Evolutionary conservation across 352 stramenopile species (phyloP).

Genomic region (Globisporangium acanthophoron): DNA sequence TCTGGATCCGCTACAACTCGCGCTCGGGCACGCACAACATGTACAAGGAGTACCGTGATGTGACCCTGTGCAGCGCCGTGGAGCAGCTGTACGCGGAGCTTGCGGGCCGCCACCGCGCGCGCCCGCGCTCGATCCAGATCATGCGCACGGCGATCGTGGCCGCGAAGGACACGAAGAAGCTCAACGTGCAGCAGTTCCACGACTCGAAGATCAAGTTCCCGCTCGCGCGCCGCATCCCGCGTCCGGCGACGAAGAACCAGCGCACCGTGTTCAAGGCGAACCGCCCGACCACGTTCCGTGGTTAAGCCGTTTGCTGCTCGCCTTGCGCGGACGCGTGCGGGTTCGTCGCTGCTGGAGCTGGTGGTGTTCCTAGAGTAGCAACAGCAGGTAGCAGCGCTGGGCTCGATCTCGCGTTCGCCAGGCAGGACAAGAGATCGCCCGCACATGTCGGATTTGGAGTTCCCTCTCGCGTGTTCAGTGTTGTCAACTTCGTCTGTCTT

Average conservation of each 20-base stretch:
- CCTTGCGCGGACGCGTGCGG: not conserved
- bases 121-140: slow-evolving; percentile 99
- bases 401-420: not conserved
- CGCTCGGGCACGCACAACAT: slow-evolving; percentile 99
- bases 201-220: slow-evolving; percentile 98
- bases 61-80: slow-evolving; percentile 96
- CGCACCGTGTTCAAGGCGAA: slow-evolving; percentile 95
- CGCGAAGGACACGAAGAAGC: slow-evolving; percentile 95
- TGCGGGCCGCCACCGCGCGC: slow-evolving; percentile 95
- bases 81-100: slow-evolving; percentile 99
- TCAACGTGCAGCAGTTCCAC: slow-evolving; percentile 97
- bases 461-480: not conserved
- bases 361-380: not conserved
- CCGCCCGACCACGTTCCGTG: slow-evolving; percentile 96
- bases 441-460: slow-evolving; percentile 8
- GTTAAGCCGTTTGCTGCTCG: slow-evolving; percentile 70
- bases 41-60: slow-evolving; percentile 99
- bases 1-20: slow-evolving; percentile 99
- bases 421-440: slow-evolving; percentile 7
- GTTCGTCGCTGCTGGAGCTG: not conserved
- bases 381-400: not conserved
- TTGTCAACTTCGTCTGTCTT: not conserved
- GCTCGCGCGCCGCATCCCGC: slow-evolving; percentile 94
- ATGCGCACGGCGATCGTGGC: slow-evolving; percentile 96
- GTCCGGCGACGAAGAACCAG: slow-evolving; percentile 93